Base-by-base conservation (phyloP, 2,329 filamentous ascomycete species). In the Colletotrichum truncatum region DNA sequence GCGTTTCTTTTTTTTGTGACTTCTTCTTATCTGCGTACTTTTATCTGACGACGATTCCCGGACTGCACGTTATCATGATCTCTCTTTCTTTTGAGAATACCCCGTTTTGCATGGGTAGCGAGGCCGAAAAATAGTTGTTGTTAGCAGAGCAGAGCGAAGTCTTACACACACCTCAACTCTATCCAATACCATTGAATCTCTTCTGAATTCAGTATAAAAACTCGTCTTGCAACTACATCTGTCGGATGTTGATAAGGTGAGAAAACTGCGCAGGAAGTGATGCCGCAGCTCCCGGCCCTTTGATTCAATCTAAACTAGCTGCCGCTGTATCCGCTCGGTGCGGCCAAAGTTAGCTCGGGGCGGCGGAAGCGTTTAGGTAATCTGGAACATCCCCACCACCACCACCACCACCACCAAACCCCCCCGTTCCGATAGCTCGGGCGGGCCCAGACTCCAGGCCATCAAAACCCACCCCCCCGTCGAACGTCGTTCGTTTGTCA, bases 11-110 rank as follows among this genome's bases (percentile, higher is more conserved):
- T 46, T 46, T 36, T 28, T 41, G 43, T 38, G n/a, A 46, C 49
- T 26, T 14, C 45, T 26, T 25, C 45, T n/a, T n/a, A n/a, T n/a
- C n/a, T n/a, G n/a, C n/a, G n/a, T n/a, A n/a, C n/a, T n/a, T n/a
- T n/a, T n/a, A n/a, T n/a, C n/a, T n/a, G n/a, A 16, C 23, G 52
- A 62, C n/a, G 63, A 52, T 66, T 56, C 51, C 43, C 63, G 56
- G 57, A 56, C 51, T 66, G 49, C 23, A 66, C 43, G 63, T 43
- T 43, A 45, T 63, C 36, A 63, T 36, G 63, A 66, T 54, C 21
- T 11, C 51, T 55, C 16, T 30, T 36, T 49, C 56, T 26, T 26
- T 53, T 43, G 38, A 46, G 26, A 51, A 51, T 32, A 66, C 43
- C 36, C 49, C 46, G 43, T 62, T 48, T 43, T 21, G 63, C 36